Conservation (phyloP, 2,329 filamentous ascomycete genomes). For the Alternaria novae-zelandiae region DNA sequence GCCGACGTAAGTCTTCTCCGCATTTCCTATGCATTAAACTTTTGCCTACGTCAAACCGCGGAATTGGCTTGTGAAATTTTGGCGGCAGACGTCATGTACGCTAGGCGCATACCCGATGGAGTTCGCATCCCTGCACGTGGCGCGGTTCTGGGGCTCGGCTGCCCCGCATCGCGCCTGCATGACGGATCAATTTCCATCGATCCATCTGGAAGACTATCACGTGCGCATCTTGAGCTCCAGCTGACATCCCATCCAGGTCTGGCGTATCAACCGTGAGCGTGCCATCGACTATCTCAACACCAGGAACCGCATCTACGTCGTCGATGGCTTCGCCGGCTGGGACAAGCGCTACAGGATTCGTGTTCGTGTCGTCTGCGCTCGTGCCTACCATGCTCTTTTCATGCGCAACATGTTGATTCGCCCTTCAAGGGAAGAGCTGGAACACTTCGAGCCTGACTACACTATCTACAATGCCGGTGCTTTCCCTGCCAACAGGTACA, state of each 20-base stretch:
- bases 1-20: slow-evolving; percentile 75
- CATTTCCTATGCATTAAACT: slow-evolving; percentile 16
- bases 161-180: slow-evolving; percentile 45
- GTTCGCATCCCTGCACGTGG: slow-evolving; percentile 37
- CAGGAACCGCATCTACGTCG: slow-evolving; percentile 96
- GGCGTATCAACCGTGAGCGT: slow-evolving; percentile 99
- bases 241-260: slow-evolving; percentile 69
- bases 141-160: slow-evolving; percentile 35
- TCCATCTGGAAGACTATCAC: slow-evolving; percentile 13
- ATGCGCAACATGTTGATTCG: slow-evolving; percentile 99
- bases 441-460: slow-evolving; percentile 98
- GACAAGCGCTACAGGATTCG: slow-evolving; percentile 97
- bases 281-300: slow-evolving; percentile 99
- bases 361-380: slow-evolving; percentile 96
- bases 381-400: slow-evolving; percentile 99
- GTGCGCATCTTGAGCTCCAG: slow-evolving; percentile 31
- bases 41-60: slow-evolving; percentile 13
- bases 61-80: slow-evolving; percentile 36
- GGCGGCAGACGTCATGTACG: slow-evolving; percentile 44
- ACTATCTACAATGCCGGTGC: slow-evolving; percentile 99
- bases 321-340: slow-evolving; percentile 98
- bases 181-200: slow-evolving; percentile 11
- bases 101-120: slow-evolving; percentile 41
- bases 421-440: slow-evolving; percentile 85
- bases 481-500: slow-evolving; percentile 98